Evolutionary conservation across 202 grass and related monocot genomes (phyloP).

Genomic region (Miscanthus sacchariflorus): DNA sequence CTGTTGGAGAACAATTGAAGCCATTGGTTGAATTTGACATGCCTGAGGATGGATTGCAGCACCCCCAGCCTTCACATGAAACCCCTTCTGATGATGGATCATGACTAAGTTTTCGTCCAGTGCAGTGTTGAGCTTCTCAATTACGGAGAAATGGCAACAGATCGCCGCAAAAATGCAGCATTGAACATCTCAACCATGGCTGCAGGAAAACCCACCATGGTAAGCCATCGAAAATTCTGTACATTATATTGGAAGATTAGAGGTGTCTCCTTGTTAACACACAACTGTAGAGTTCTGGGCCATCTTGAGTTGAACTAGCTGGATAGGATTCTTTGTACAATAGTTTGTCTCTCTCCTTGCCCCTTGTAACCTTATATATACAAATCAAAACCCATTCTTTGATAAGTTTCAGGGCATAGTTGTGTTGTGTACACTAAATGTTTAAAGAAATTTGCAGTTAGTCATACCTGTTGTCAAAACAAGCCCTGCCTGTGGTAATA

Average conservation of each 20-base stretch:
- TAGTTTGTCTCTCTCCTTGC: slow-evolving; percentile 56
- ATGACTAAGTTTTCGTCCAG: slow-evolving; percentile 24
- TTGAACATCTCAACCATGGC: slow-evolving; percentile 29
- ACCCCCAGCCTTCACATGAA: slow-evolving; percentile 37
- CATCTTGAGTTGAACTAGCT: slow-evolving; percentile 54
- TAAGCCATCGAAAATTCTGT: slow-evolving; percentile 37
- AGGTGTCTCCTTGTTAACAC: slow-evolving; percentile 48
- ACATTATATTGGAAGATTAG: slow-evolving; percentile 60
- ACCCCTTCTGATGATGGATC: slow-evolving; percentile 44
- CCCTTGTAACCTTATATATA: slow-evolving; percentile 65
- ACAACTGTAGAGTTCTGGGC: slow-evolving; percentile 57
- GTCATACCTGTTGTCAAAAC: slow-evolving; percentile 42
- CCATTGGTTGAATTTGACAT: slow-evolving; percentile 67
- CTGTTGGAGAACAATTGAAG: slow-evolving; percentile 67
- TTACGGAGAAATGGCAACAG: slow-evolving; percentile 1
- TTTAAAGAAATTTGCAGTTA: slow-evolving; percentile 44
- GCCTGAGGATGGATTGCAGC: slow-evolving; percentile 51
- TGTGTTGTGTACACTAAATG: slow-evolving; percentile 50
- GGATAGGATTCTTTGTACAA: slow-evolving; percentile 86
- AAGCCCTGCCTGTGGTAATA: slow-evolving; percentile 40
- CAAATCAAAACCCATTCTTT: slow-evolving; percentile 71
- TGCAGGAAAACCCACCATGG: slow-evolving; percentile 23
- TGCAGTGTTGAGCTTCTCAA: slow-evolving; percentile 39
- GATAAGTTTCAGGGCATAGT: slow-evolving; percentile 51
- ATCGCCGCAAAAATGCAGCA: slow-evolving; percentile 9